These are phyloP conservation scores for Dictyostelium citrinum DNA, from an alignment of 78 protist species.

Conservation along the genomic window DNA sequence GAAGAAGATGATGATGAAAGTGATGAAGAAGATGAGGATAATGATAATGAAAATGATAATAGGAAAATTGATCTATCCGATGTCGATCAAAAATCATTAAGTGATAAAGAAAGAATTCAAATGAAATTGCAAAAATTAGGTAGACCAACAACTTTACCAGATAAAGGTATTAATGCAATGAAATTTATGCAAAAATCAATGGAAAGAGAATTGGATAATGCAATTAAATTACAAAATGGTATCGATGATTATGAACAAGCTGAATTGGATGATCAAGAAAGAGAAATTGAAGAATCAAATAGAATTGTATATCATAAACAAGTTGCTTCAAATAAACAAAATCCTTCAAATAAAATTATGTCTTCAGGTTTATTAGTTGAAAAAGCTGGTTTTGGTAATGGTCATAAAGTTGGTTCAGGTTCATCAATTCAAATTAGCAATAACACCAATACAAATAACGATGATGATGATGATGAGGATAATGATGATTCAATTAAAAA, in stretches of 20 bases:
- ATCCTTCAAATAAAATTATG: neutral
- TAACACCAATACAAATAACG: neutral
- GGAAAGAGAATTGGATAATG: slow-evolving; percentile 51
- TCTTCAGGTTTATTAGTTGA: slow-evolving; percentile 13
- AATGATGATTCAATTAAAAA: neutral
- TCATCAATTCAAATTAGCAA: neutral
- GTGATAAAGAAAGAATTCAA: slow-evolving; percentile 49
- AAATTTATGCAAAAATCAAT: slow-evolving; percentile 60
- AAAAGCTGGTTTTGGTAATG: slow-evolving; percentile 39
- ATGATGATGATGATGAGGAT: too few species aligned
- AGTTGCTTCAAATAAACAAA: neutral
- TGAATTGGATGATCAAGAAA: slow-evolving; percentile 18
- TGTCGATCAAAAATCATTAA: slow-evolving; percentile 1
- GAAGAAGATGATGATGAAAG: neutral
- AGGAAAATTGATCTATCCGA: slow-evolving; percentile 4
- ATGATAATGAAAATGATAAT: neutral
- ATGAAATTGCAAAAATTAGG: slow-evolving; percentile 43
- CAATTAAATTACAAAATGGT: neutral
- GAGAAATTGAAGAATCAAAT: neutral
- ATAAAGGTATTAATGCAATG: slow-evolving; percentile 76
- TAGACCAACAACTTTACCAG: neutral
- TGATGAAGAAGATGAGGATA: neutral
- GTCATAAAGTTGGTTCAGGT: slow-evolving; percentile 40
- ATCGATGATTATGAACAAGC: slow-evolving; percentile 29
- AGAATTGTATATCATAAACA: slow-evolving; percentile 28